These are phyloP conservation scores for Thermoascus crustaceus DNA, from an alignment of 2,329 filamentous ascomycete species.

Conservation along the genomic window DNA sequence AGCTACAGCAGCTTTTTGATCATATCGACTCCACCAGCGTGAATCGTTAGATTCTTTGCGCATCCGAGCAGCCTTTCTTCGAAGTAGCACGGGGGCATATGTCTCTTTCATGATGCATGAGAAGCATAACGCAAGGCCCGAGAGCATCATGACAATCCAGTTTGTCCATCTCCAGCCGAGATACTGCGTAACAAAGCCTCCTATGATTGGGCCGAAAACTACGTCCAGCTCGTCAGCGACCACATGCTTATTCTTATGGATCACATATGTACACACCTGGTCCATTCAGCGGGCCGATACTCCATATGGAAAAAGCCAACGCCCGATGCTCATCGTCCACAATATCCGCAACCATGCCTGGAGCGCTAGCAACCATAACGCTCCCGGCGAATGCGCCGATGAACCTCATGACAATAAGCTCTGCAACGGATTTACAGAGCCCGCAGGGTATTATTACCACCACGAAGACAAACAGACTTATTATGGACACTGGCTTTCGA, in stretches of 20 bases:
- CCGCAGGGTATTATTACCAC: slow-evolving; percentile 65
- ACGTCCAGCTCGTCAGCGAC: slow-evolving; percentile 5
- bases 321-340: slow-evolving; percentile 72
- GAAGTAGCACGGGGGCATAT: slow-evolving; percentile 63
- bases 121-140: slow-evolving; percentile 52
- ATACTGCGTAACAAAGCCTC: slow-evolving; percentile 62
- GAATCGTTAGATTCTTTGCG: slow-evolving; percentile 63
- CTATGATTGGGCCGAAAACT: slow-evolving; percentile 60
- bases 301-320: slow-evolving; percentile 75
- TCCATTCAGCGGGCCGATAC: slow-evolving; percentile 76
- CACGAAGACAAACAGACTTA: slow-evolving; percentile 56
- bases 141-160: slow-evolving; percentile 70
- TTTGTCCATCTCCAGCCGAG: slow-evolving; percentile 84
- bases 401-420: slow-evolving; percentile 65
- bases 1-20: slow-evolving; percentile 57
- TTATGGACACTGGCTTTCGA: slow-evolving; percentile 53
- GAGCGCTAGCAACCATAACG: slow-evolving; percentile 74
- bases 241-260: not conserved
- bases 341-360: slow-evolving; percentile 76
- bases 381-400: slow-evolving; percentile 67
- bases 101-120: slow-evolving; percentile 62
- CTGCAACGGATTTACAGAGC: slow-evolving; percentile 57
- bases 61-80: slow-evolving; percentile 54
- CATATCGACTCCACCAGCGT: slow-evolving; percentile 73
- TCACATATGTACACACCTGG: slow-evolving; percentile 31